Conservation (phyloP, 139 green algal genomes). For the Volvox africanus region DNA sequence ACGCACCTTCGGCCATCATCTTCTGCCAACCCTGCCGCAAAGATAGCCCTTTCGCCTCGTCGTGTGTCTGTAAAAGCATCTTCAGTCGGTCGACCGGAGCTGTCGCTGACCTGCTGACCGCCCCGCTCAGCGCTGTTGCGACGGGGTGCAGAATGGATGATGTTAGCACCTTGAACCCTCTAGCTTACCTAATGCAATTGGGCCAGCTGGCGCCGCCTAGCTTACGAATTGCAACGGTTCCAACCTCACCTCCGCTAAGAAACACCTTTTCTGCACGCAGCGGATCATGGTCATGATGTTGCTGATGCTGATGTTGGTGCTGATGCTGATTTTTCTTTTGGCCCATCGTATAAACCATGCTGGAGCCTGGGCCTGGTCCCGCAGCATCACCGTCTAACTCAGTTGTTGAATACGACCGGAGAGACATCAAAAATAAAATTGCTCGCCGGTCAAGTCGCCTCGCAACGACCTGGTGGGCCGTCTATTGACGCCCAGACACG, state of each 20-base stretch:
- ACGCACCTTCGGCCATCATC: slow-evolving; percentile 86
- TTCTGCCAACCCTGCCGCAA: slow-evolving; percentile 73
- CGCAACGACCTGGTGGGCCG: too few relatives aligned
- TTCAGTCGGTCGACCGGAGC: slow-evolving; percentile 94
- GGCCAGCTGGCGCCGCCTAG: neutral
- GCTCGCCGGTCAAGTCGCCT: too few relatives aligned
- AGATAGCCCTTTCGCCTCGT: slow-evolving; percentile 69
- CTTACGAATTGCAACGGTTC: neutral
- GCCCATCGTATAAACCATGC: neutral
- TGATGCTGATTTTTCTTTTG: slow-evolving; percentile 3
- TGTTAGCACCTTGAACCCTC: neutral
- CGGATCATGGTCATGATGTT: neutral
- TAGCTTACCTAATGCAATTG: neutral
- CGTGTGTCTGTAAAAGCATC: slow-evolving; percentile 91
- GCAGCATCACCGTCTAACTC: slow-evolving; percentile 6
- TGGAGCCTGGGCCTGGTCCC: slow-evolving; percentile 31
- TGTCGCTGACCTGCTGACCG: slow-evolving; percentile 88
- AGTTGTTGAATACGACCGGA: slow-evolving; percentile 4
- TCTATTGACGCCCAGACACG: too few relatives aligned
- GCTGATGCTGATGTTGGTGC: neutral
- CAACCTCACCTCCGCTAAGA: slow-evolving; percentile 29
- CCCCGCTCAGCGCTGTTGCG: slow-evolving; percentile 84
- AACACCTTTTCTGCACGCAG: slow-evolving; percentile 53
- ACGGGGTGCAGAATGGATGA: too few relatives aligned
- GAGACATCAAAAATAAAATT: neutral